Base-by-base conservation (phyloP, 768 basidiomycete species). In the Leccinum longicurvipes region DNA sequence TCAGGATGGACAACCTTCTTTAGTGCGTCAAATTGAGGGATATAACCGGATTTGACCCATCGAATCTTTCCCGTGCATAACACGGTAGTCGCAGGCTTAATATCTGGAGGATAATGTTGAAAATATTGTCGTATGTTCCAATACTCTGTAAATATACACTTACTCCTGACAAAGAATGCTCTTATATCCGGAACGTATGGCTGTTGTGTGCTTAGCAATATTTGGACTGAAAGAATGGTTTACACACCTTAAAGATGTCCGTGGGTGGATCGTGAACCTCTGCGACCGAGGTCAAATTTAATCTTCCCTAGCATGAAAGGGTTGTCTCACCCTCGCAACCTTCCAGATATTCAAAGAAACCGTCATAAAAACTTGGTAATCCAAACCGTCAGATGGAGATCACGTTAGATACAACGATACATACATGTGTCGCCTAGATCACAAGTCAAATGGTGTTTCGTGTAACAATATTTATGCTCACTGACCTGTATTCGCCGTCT, bases 401-500 rank as follows among this genome's bases (percentile, higher is more conserved):
- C 23, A 15, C 14, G 2, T 15, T 45, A 12, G 15, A 12, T 15
- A 24, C 6, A 12, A 24, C 9, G 12, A 45, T 15, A 45, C 21
- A 8, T 14, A 45, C 44, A 24, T 3, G 7, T 8, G 15, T 45
- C 44, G 44, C 44, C 44, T 45, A 24, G 8, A 45, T 23, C 21
- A 45, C 19, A 45, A 14, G 7, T 45, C 14, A 45, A 23, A 45
- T 45, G n/a, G 23, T 45, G 44, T 34, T 24, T n/a, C 2, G 21
- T 12, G 4, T 11, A 39, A 4, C 12, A 21, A 62, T 53, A 66
- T n/a, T n/a, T n/a, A n/a, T 61, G 50, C 58, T 65, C 61, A 72
- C 73, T 3, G 17, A 60, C 67, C 61, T 63, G 48, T 67, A 69
- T 65, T 79, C 77, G 17, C 78, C 78, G 56, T 77, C 76, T 1